Percentiles rank a stretch among this genome's conserved stretches.
Conservation (phyloP, 2,329 filamentous ascomycete species). For the Calonectria pseudoturangicola region DNA sequence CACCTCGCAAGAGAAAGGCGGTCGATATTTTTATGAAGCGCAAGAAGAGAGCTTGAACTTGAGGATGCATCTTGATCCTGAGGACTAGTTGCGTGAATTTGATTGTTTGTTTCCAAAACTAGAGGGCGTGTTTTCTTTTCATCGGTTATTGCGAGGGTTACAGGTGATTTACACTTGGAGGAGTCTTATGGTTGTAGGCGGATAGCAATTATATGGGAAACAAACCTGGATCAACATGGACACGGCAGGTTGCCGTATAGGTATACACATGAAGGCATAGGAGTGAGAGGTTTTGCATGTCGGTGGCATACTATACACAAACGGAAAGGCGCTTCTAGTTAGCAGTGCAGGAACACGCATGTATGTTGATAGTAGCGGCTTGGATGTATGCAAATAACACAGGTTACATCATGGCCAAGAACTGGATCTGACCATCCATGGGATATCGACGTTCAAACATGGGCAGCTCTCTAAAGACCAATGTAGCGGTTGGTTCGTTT, state of each 20-base stretch:
- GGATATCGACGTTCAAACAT: constrained; percentile 8
- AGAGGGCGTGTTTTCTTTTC: constrained; percentile 25
- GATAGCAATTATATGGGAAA: constrained; percentile 11
- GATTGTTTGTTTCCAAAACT: constrained; percentile 14
- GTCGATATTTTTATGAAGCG: constrained; percentile 70
- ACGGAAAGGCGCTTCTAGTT: constrained; percentile 4
- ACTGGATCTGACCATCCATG: constrained; percentile 26
- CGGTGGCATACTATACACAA: constrained; percentile 11
- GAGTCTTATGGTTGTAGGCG: constrained; percentile 24
- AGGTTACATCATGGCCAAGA: constrained; percentile 30
- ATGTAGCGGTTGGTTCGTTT: constrained; percentile 14
- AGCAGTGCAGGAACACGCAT: constrained; percentile 18
- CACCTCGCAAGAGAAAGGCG: constrained; percentile 65
- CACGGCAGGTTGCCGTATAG: constrained; percentile 12
- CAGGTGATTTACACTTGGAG: constrained; percentile 14
- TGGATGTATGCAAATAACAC: constrained; percentile 37
- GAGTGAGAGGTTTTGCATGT: constrained; percentile 12
- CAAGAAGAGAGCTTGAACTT: constrained; percentile 61
- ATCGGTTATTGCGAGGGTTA: background rate
- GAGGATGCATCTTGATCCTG: background rate
- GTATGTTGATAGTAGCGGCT: constrained; percentile 34
- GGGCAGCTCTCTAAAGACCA: background rate
- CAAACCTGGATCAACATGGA: constrained; percentile 11
- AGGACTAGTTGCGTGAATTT: background rate
- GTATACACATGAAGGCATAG: constrained; percentile 21